These are phyloP conservation scores for Eucalyptus coolabah DNA, from an alignment of 345 rosid species.

Conservation along the genomic window DNA sequence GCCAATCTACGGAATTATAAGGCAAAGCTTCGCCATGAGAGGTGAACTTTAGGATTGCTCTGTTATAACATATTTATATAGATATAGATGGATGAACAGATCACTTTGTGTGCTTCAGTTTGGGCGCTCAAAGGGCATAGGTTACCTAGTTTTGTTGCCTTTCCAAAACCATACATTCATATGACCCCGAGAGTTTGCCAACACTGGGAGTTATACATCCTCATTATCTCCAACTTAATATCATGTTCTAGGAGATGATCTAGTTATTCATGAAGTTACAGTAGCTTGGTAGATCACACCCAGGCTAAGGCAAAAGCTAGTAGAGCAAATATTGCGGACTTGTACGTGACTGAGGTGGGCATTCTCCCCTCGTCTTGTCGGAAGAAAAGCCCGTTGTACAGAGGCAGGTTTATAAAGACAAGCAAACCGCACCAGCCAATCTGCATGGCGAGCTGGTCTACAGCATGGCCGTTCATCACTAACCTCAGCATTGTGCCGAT, in stretches of 20 bases:
- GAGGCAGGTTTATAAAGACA: conserved; percentile 21
- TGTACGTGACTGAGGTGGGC: conserved; percentile 7
- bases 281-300: background rate
- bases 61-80: background rate
- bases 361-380: conserved; percentile 28
- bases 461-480: background rate
- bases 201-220: background rate
- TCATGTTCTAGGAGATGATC: background rate
- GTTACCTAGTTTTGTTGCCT: background rate
- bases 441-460: conserved; percentile 12
- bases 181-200: background rate
- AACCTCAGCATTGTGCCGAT: background rate
- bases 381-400: conserved; percentile 16
- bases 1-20: background rate
- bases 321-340: conserved; percentile 5
- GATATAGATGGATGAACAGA: background rate
- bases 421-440: conserved; percentile 8
- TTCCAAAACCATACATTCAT: background rate
- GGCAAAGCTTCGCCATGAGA: background rate
- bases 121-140: background rate
- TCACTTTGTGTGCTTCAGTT: background rate
- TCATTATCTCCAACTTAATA: background rate
- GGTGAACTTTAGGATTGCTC: background rate
- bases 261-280: background rate
- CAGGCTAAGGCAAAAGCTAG: conserved; percentile 3